Conservation (phyloP, 225 moss, liverwort and hornwort genomes). For the Rhytidiadelphus loreus region DNA sequence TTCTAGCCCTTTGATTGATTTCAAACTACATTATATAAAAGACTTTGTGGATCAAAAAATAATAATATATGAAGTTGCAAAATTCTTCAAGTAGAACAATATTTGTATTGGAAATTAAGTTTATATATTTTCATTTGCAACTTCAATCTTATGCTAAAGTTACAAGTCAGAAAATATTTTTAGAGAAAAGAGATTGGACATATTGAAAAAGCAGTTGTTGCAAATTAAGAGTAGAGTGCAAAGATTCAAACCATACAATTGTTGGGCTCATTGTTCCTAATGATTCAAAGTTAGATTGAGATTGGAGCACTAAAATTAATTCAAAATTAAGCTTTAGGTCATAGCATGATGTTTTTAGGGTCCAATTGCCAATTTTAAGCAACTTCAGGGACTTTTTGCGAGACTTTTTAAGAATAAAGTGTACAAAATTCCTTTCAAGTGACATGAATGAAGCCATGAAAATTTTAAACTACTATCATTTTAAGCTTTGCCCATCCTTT, state of each 20-base stretch:
- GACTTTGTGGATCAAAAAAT: neutral
- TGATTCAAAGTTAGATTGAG: neutral
- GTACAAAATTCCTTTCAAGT: accelerated
- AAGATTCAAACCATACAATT: neutral
- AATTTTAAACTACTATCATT: neutral
- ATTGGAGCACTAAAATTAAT: neutral
- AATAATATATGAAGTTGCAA: neutral
- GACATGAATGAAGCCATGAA: neutral
- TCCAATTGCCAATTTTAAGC: neutral
- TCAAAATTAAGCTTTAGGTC: neutral
- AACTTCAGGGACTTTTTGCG: neutral
- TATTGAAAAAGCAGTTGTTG: neutral
- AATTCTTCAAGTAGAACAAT: neutral
- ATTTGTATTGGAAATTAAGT: neutral
- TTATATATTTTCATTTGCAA: neutral
- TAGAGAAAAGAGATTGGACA: neutral
- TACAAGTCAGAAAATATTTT: neutral
- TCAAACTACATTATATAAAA: neutral
- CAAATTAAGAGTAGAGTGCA: neutral
- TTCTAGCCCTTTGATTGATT: neutral
- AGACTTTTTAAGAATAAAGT: accelerated
- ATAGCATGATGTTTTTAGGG: neutral
- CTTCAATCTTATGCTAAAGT: neutral
- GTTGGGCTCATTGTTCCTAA: neutral
- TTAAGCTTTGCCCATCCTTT: neutral